phyloP scores from a whole-genome alignment of 306 rosid species.

The Dalbergia cultrata region DNA sequence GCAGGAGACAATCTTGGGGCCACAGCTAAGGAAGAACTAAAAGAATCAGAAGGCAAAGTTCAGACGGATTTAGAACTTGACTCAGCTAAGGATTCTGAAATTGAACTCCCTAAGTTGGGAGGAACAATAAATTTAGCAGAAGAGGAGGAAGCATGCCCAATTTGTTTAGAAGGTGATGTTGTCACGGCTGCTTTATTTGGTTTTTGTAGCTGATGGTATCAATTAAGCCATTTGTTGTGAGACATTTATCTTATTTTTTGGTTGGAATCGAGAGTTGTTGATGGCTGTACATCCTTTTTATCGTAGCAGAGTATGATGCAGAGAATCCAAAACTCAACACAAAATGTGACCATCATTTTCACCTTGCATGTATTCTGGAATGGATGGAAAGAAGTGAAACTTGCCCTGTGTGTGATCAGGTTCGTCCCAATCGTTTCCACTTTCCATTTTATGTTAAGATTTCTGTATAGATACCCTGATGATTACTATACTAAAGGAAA shows the following conservation, averaged over 20 bases:
- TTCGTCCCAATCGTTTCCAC: slow-evolving; percentile 42
- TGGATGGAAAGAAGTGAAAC: slow-evolving; percentile 98
- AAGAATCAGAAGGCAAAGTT: slow-evolving; percentile 65
- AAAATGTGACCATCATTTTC: slow-evolving; percentile 91
- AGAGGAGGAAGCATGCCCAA: slow-evolving; percentile 92
- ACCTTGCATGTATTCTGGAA: slow-evolving; percentile 96
- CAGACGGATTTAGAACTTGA: slow-evolving; percentile 59
- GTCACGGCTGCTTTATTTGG: slow-evolving; percentile 17
- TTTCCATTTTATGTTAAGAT: slow-evolving; percentile 16
- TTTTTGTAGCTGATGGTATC: slow-evolving; percentile 2
- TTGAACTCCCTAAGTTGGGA: slow-evolving; percentile 69
- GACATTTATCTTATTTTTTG: slow-evolving; percentile 37
- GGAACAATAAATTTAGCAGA: slow-evolving; percentile 63
- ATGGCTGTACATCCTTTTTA: slow-evolving; percentile 33
- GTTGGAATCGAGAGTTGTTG: slow-evolving; percentile 28
- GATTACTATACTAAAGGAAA: slow-evolving; percentile 6
- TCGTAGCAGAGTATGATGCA: slow-evolving; percentile 72
- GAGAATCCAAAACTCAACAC: slow-evolving; percentile 83
- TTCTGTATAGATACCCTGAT: neutral
- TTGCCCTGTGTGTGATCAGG: slow-evolving; percentile 97
- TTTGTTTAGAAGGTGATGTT: slow-evolving; percentile 93
- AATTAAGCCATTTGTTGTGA: slow-evolving; percentile 12
- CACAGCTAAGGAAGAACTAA: slow-evolving; percentile 62
- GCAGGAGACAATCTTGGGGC: slow-evolving; percentile 59
- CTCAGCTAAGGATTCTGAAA: slow-evolving; percentile 61